Percentiles rank a stretch among this genome's conserved stretches.
These are phyloP conservation scores for Collybiopsis luxurians DNA, from an alignment of 768 basidiomycete species.

Conservation along the genomic window DNA sequence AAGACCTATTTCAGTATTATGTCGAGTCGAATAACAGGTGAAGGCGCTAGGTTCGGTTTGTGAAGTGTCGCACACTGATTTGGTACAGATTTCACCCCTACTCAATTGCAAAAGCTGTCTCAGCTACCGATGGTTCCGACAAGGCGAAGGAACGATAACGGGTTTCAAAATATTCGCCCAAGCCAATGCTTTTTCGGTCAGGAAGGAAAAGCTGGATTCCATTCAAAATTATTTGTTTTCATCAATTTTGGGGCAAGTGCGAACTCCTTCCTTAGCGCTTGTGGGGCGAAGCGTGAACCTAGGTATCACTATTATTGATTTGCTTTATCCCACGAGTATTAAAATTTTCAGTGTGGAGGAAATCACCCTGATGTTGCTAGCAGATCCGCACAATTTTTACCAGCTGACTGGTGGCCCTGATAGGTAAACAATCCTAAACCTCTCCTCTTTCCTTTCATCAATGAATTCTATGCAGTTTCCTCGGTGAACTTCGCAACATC, in stretches of 20 bases:
- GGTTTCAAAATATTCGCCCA: slow-evolving; percentile 50
- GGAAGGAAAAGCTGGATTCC: slow-evolving; percentile 52
- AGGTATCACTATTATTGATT: neutral
- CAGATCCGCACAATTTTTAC: slow-evolving; percentile 70
- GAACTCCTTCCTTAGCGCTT: slow-evolving; percentile 81
- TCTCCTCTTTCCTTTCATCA: neutral
- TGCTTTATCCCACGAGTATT: neutral
- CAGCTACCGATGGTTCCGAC: slow-evolving; percentile 67
- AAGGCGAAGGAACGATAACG: slow-evolving; percentile 25
- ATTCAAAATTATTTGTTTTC: slow-evolving; percentile 82
- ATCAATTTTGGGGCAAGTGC: slow-evolving; percentile 84
- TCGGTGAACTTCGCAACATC: slow-evolving; percentile 79
- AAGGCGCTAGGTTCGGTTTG: slow-evolving; percentile 13
- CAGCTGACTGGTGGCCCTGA: slow-evolving; percentile 64
- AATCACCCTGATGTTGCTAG: slow-evolving; percentile 65
- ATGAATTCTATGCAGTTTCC: slow-evolving; percentile 49
- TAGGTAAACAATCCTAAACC: slow-evolving; percentile 38
- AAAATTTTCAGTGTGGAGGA: slow-evolving; percentile 61
- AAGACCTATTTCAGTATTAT: slow-evolving; percentile 67
- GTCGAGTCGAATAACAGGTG: slow-evolving; percentile 60
- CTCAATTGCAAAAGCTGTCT: slow-evolving; percentile 56
- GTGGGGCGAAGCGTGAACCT: slow-evolving; percentile 87
- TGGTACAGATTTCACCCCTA: slow-evolving; percentile 43
- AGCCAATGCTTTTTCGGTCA: slow-evolving; percentile 68
- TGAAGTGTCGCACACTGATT: neutral